Evolutionary conservation across 257 asterid genomes (phyloP), one percentile per base, ranked within the genome.

Genomic region (Ilex aquifolium): DNA sequence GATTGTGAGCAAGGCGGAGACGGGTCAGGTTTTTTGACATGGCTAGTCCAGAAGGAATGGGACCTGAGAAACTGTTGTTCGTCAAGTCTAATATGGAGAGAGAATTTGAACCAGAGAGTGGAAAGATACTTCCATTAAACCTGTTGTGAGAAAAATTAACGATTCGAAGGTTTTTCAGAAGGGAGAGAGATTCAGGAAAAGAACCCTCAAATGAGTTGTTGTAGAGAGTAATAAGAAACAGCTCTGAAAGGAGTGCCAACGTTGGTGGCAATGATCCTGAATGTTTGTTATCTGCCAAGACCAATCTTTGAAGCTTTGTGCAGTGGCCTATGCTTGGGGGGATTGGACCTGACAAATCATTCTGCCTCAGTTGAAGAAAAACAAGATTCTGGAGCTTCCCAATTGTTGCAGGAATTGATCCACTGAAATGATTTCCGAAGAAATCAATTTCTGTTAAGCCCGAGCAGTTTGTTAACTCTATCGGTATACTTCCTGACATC

Each of bases 171-270:
- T 86, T 91, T 54, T 76, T 91, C 67, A 88, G 85, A 64, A 71
- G 79, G 77, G 71, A 80, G 40, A 91, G 78, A 46, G 88, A 83
- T 31, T 83, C 82, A 31, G 98, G 98, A 59, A 88, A 60, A 56
- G 88, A 80, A 61, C 98, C 98, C 32, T 91, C 80, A 53, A 91
- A 57, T 9, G 96, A 88, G 44, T 91, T 91, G 72, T 91, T 91
- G 95, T 88, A 91, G 39, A 91, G 95, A 66, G 88, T 78, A 44
- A 88, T 17, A 7, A 83, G 84, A 68, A 72, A 64, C 32, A 91
- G 65, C 55, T 77, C 85, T 0, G 90, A 79, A 14, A 91, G 88
- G 62, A 80, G 83, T 31, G 85, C 71, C 5, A 91, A 66, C 8
- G 96, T 84, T 27, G 85, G 74, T 58, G 98, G 96, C 13, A 88